Evolutionary conservation across 1,284 basidiomycete genomes (phyloP), one percentile per base, ranked within the genome.

Genomic region (Prillingera fragicola): DNA sequence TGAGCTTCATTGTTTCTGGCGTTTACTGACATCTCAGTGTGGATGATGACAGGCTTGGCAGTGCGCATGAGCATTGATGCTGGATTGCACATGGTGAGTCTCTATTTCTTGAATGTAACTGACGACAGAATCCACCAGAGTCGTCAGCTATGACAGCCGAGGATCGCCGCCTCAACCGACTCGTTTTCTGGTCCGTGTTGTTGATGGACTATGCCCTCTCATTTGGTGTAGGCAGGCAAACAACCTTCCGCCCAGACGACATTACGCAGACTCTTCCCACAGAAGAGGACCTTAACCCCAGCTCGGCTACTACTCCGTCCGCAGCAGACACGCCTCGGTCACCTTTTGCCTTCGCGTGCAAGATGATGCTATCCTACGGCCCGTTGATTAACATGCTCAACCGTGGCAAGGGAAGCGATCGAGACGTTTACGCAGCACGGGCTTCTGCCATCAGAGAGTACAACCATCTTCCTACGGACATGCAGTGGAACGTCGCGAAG

Each of bases 401-500:
- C 32, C 25, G 45, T 15, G 31, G 24, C 3, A 25, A 37, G 9
- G 38, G 32, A 27, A 13, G 32, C 18, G 36, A 41, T 19, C 22
- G 43, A 38, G 36, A 41, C 29, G 28, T 15, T 15, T 40, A 23
- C 24, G 22, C 13, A 18, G 59, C 55, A 0, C 36, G 50, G 14
- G 43, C 51, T 3, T 29, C 32, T 1, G 54, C 54, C 0, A 53
- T 57, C 7, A 28, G 43, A 14, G 53, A 48, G 36, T 63, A 63
- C 39, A 43, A 54, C 29, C 38, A 48, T 5, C 39, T 63, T 3
- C 61, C 59, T 10, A 15, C 32, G 21, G 55, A 59, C 27, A 53
- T 62, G 54, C 45, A 45, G 32, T 63, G 61, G 61, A 57, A 58
- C 28, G 59, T 57, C 4, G 26, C 41, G n/a, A 62, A 62, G 48